Percentiles rank a stretch among this genome's conserved stretches.
phyloP scores from a whole-genome alignment of 352 stramenopile species.

The Globisporangium nodosum region DNA sequence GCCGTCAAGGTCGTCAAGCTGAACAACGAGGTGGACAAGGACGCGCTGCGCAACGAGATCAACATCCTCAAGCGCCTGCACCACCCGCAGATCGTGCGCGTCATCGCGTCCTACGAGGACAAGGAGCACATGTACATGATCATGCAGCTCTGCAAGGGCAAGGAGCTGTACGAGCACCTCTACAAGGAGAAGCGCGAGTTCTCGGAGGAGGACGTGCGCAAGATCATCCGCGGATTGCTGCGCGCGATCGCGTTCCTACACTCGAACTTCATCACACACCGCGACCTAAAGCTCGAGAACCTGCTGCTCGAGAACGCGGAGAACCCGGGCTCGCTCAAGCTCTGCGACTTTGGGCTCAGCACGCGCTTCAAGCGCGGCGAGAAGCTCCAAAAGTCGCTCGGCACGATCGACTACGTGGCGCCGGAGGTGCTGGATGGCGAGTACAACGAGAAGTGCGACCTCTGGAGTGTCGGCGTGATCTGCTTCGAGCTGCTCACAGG shows the following conservation, averaged over 20 bases:
- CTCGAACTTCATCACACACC: constrained; percentile 76
- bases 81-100: constrained; percentile 76
- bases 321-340: constrained; percentile 54
- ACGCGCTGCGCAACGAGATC: constrained; percentile 71
- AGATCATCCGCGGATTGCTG: constrained; percentile 56
- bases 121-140: constrained; percentile 83
- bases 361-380: constrained; percentile 69
- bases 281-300: constrained; percentile 83
- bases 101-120: constrained; percentile 77
- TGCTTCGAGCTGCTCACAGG: constrained; percentile 70
- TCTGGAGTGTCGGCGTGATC: constrained; percentile 79
- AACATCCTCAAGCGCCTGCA: constrained; percentile 73
- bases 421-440: constrained; percentile 78
- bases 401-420: constrained; percentile 81
- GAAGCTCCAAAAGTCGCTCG: constrained; percentile 66
- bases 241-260: constrained; percentile 68
- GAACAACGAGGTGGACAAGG: constrained; percentile 66
- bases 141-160: constrained; percentile 82
- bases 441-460: constrained; percentile 78
- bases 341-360: constrained; percentile 82
- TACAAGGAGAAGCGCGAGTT: constrained; percentile 63
- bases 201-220: constrained; percentile 58
- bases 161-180: constrained; percentile 73
- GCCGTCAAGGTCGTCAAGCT: constrained; percentile 73
- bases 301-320: constrained; percentile 67